Base-by-base conservation (phyloP, 1,284 basidiomycete genomes). In the Ceratobasidium papillatum region DNA sequence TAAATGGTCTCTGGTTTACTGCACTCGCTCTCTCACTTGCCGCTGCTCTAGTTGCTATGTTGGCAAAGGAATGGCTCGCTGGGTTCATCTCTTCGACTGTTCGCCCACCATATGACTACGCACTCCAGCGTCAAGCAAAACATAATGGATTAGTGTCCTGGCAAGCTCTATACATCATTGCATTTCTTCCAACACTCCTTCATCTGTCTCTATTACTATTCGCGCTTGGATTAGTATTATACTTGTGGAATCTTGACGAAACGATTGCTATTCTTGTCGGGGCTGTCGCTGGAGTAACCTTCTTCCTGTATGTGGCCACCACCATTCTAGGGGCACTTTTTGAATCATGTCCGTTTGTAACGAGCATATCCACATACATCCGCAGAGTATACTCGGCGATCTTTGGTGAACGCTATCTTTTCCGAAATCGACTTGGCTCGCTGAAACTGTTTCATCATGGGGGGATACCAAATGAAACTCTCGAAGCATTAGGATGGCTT, bases 1-100 rank as follows among this genome's bases (percentile, higher is more conserved):
- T 75, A 7, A 75, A 75, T 34, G 52, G 64, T 19, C 45, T 75
- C 14, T 75, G 74, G 74, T 75, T 68, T 41, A 49, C 45, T 11
- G 47, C 74, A 27, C 65, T 75, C 2, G 64, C 54, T 36, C 74
- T 75, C 12, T 66, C 63, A n/a, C 47, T 75, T 27, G 52, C 38
- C 22, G 52, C 54, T n/a, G 62, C 74, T 22, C 27, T 75, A 8
- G 36, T 75, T 22, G 52, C 58, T 11, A 68, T 75, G 63, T n/a
- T 75, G 7, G 74, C 64, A 3, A 75, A 75, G 32, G 62, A 68
- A 59, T 75, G 74, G 74, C 51, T 75, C 12, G 36, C 25, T 22
- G 49, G 19, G 1, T 75, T 66, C 41, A 27, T 56, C 4, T 22
- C 65, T 25, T 41, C 49, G 3, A 68, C 51, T 25, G 52, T 56